These are phyloP conservation scores for Yamadazyma trypodendri DNA, from an alignment of 1,139 yeast genomes.

Conservation along the genomic window DNA sequence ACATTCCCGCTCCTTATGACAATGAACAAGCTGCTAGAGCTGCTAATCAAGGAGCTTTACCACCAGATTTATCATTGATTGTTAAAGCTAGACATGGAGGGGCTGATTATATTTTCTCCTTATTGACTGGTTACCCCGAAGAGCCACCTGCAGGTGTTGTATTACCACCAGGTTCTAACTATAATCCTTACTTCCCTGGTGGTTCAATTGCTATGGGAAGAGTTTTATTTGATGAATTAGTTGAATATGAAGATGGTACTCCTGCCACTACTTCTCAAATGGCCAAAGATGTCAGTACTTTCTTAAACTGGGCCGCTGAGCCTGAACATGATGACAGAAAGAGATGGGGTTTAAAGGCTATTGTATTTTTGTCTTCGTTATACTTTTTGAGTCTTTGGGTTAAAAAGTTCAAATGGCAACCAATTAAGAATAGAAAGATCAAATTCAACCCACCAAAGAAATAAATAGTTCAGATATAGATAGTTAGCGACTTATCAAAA, in stretches of 20 bases:
- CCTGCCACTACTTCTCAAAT: conserved; percentile 98
- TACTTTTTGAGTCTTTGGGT: conserved; percentile 87
- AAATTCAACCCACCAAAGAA: conserved; percentile 80
- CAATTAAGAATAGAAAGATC: conserved; percentile 92
- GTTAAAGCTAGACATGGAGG: conserved; percentile 99
- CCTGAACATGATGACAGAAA: conserved; percentile 99
- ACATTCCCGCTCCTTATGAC: conserved; percentile 92
- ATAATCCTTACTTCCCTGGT: conserved; percentile 99
- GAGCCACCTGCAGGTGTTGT: conserved; percentile 98
- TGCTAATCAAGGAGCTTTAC: conserved; percentile 98
- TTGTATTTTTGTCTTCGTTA: conserved; percentile 74
- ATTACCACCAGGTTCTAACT: conserved; percentile 91
- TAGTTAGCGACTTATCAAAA: background rate
- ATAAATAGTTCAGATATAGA: conserved; percentile 10
- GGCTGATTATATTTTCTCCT: conserved; percentile 88
- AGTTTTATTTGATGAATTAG: conserved; percentile 93
- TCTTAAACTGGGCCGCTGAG: conserved; percentile 98
- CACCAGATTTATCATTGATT: conserved; percentile 96
- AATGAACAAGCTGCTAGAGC: conserved; percentile 99
- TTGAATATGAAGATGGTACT: conserved; percentile 98
- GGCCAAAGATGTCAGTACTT: conserved; percentile 97
- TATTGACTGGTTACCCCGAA: conserved; percentile 98
- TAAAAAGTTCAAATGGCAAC: conserved; percentile 98
- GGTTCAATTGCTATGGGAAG: conserved; percentile 99
- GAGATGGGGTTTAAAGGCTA: conserved; percentile 93